A percentile compares a stretch with the other conserved stretches of the same genome.
Evolutionary conservation across 768 basidiomycete species (phyloP).

Genomic region (Leucocoprinus birnbaumii): DNA sequence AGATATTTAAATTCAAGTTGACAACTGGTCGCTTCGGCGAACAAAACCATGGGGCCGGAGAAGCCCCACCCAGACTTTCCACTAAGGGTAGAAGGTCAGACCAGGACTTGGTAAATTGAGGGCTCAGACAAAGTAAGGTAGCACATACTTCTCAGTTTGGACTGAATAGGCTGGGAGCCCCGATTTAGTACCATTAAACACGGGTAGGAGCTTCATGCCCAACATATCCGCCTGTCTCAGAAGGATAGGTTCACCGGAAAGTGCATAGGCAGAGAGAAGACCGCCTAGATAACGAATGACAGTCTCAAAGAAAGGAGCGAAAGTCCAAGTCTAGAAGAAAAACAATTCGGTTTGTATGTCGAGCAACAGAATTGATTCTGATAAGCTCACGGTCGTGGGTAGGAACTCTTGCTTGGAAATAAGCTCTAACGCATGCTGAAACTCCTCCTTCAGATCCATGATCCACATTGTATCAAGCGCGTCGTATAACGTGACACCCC

Average conservation of each 20-base stretch:
- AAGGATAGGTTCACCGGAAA: constrained; percentile 59
- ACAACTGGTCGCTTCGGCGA: constrained; percentile 45
- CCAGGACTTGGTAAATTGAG: background rate
- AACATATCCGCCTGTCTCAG: constrained; percentile 67
- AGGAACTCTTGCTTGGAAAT: constrained; percentile 45
- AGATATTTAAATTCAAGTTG: constrained; percentile 81
- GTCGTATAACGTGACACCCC: constrained; percentile 69
- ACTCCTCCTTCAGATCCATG: constrained; percentile 73
- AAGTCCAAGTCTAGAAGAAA: constrained; percentile 20
- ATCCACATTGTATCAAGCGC: constrained; percentile 80
- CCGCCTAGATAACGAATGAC: constrained; percentile 79
- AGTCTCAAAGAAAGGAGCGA: constrained; percentile 67
- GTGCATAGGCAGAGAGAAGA: constrained; percentile 71
- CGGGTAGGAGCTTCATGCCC: constrained; percentile 57
- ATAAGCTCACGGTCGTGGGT: constrained; percentile 23
- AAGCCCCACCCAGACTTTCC: background rate
- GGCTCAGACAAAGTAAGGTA: background rate
- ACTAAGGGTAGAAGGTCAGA: background rate
- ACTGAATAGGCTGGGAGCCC: constrained; percentile 67
- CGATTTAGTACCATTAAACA: constrained; percentile 52
- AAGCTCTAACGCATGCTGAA: constrained; percentile 50
- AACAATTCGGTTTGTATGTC: background rate
- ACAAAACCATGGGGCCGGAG: constrained; percentile 18
- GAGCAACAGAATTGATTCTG: background rate
- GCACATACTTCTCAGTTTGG: constrained; percentile 46